These are phyloP conservation scores for Pulveroboletus ravenelii DNA, from an alignment of 768 basidiomycete genomes.

Conservation along the genomic window DNA sequence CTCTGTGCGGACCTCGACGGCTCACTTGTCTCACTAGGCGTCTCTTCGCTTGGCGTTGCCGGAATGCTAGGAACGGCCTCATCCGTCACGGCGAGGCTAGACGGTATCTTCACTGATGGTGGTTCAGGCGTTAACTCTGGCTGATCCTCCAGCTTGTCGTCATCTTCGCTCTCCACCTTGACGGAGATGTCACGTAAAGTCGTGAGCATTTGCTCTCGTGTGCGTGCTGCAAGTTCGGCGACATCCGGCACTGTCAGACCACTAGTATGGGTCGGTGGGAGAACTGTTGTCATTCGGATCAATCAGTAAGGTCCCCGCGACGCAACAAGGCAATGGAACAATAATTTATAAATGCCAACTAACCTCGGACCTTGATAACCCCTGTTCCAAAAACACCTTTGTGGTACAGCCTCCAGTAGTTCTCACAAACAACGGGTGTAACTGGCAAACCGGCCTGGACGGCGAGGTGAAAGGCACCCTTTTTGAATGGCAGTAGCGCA, in stretches of 20 bases:
- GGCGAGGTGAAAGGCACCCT: constrained; percentile 96
- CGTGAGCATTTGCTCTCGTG: constrained; percentile 76
- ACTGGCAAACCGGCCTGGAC: constrained; percentile 88
- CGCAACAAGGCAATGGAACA: neutral
- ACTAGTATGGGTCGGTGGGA: constrained; percentile 81
- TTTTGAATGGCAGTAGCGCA: constrained; percentile 86
- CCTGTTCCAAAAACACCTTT: constrained; percentile 74
- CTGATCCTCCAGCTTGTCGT: constrained; percentile 10
- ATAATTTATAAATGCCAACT: constrained; percentile 6
- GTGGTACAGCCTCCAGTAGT: constrained; percentile 86
- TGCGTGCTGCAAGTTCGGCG: constrained; percentile 54
- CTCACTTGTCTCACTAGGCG: constrained; percentile 24
- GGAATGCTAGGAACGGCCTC: constrained; percentile 31
- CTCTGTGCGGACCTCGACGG: constrained; percentile 28
- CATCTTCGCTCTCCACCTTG: constrained; percentile 34
- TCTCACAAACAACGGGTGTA: constrained; percentile 88
- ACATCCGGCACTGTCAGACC: constrained; percentile 72
- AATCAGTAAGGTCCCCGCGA: neutral
- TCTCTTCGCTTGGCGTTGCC: constrained; percentile 23
- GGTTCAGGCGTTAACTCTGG: constrained; percentile 22
- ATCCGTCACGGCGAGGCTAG: constrained; percentile 8
- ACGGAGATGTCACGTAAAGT: constrained; percentile 74
- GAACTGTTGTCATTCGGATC: constrained; percentile 46
- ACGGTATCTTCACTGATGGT: constrained; percentile 4
- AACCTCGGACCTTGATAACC: constrained; percentile 72